Evolutionary conservation across 768 basidiomycete species (phyloP).

Genomic region (Phaeotremella skinneri): DNA sequence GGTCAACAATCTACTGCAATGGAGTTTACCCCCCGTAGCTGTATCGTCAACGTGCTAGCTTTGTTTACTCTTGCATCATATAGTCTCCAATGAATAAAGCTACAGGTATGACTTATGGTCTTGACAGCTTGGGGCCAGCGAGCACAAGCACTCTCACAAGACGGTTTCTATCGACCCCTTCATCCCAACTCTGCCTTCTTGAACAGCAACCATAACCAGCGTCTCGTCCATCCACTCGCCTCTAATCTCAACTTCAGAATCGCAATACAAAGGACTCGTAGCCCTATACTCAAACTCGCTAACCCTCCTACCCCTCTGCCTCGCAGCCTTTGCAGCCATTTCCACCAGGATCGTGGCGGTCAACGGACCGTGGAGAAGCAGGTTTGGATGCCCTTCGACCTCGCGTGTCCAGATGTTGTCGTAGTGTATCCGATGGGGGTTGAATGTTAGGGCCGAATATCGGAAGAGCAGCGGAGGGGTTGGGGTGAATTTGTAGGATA

Average conservation of each 20-base stretch:
- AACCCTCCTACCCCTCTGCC: slow-evolving; percentile 50
- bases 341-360: slow-evolving; percentile 78
- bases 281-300: slow-evolving; percentile 68
- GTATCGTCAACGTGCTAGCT: too few species aligned
- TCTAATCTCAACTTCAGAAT: slow-evolving; percentile 28
- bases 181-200: slow-evolving; percentile 68
- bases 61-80: too few species aligned
- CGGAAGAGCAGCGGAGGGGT: slow-evolving; percentile 73
- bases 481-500: slow-evolving; percentile 64
- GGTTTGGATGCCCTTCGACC: slow-evolving; percentile 71
- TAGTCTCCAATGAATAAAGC: too few species aligned
- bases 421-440: slow-evolving; percentile 79
- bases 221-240: slow-evolving; percentile 46
- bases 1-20: too few species aligned
- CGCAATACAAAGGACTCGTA: slow-evolving; percentile 55
- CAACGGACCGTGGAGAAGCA: slow-evolving; percentile 77
- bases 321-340: slow-evolving; percentile 44
- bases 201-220: slow-evolving; percentile 61
- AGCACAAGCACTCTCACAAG: too few species aligned
- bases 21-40: too few species aligned
- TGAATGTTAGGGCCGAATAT: slow-evolving; percentile 82
- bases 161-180: slow-evolving; percentile 21
- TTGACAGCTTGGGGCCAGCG: too few species aligned
- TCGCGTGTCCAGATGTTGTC: slow-evolving; percentile 69
- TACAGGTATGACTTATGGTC: too few species aligned